Base-by-base conservation (phyloP, 768 basidiomycete species). In the Leccinum uliginosum region DNA sequence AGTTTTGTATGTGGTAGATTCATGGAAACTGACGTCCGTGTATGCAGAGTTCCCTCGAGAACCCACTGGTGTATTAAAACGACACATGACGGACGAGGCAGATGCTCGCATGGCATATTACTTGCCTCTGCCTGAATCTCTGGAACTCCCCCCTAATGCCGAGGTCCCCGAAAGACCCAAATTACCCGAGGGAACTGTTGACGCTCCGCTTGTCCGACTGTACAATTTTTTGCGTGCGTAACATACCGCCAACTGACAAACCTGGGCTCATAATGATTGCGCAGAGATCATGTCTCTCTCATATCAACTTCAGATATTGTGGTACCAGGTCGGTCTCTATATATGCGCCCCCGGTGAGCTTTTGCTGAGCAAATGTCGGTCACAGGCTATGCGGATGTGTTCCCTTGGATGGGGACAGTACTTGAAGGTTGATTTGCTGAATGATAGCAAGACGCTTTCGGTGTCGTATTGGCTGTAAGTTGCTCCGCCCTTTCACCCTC, bases 261-360 rank as follows among this genome's bases (percentile, higher is more conserved):
- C 6, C 15, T 24, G 43, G 19, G 21, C 52, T 62, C 23, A 62
- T 27, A 2, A 10, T 51, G 46, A 8, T 49, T 8, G 3, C 4
- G 8, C 59, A 95, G 93, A 94, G 68, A 88, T 91, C 78, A 90
- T 94, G 83, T 91, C 92, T 1, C 72, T 97, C 57, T 87, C 91
- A 2, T 97, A 97, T 71, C 94, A 96, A 65, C 79, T 98, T 15
- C 95, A 94, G 71, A 89, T 93, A 59, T 71, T 98, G 49, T 86
- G 85, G 80, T 89, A 85, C 65, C 91, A 93, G 68, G 80, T 77
- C 52, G n/a, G 69, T 56, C 34, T 15, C 15, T 24, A 7, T 55
- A n/a, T 50, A 30, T 49, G 7, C 6, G 26, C 6, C 19, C 6
- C 40, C 12, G 14, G 21, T 30, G n/a, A 27, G 17, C 5, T 6